These are phyloP conservation scores for Alternaria gansuensis DNA, from an alignment of 2,329 filamentous ascomycete species.

Conservation along the genomic window DNA sequence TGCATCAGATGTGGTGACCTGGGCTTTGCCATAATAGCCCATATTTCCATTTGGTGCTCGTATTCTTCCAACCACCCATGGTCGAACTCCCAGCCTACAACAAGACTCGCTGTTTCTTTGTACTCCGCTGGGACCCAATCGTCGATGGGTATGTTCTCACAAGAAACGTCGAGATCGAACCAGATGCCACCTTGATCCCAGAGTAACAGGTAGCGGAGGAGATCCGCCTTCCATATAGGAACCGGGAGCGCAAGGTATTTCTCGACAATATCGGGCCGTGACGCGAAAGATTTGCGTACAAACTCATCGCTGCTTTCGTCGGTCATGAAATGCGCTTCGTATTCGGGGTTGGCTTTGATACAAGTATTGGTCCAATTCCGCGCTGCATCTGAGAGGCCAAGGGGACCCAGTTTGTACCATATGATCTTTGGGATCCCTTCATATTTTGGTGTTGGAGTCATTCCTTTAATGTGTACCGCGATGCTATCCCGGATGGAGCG, in stretches of 20 bases:
- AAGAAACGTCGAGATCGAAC: constrained; percentile 54
- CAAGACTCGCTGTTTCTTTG: constrained; percentile 39
- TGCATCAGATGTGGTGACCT: constrained; percentile 32
- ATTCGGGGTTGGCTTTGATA: constrained; percentile 39
- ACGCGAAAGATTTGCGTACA: constrained; percentile 44
- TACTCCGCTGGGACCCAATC: constrained; percentile 52
- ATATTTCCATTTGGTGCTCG: constrained; percentile 40
- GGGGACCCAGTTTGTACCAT: constrained; percentile 54
- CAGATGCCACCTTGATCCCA: constrained; percentile 55
- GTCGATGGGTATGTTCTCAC: constrained; percentile 43
- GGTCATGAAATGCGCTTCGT: constrained; percentile 44
- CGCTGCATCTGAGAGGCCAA: constrained; percentile 44
- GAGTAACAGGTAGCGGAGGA: constrained; percentile 55
- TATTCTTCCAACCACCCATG: constrained; percentile 30
- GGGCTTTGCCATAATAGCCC: constrained; percentile 45
- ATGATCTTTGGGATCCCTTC: constrained; percentile 45
- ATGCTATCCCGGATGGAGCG: not conserved
- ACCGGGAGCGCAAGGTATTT: constrained; percentile 46
- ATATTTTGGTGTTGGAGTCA: not conserved
- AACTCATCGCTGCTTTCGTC: constrained; percentile 44
- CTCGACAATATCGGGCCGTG: constrained; percentile 52
- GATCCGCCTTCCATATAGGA: constrained; percentile 54
- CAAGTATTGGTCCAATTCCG: constrained; percentile 46
- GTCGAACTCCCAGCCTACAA: constrained; percentile 55
- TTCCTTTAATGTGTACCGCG: not conserved